Evolutionary conservation across 768 basidiomycete species (phyloP).

Genomic region (Nidularia sp.): DNA sequence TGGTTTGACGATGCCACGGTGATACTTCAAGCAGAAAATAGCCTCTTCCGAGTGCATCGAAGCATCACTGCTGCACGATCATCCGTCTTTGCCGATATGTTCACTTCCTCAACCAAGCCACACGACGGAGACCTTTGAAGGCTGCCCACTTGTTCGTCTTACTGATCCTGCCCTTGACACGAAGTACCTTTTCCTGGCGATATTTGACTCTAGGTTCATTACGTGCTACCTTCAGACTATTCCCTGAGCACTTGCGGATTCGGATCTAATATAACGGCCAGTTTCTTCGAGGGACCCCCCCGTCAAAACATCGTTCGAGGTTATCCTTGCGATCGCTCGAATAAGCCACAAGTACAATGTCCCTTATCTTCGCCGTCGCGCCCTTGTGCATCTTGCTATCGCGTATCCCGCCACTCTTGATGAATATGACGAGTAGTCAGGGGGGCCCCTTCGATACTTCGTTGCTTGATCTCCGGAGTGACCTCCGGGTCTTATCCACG

Average conservation of each 20-base stretch:
- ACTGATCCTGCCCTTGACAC: not conserved
- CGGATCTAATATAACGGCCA: not conserved
- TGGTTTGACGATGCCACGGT: slow-evolving; percentile 13
- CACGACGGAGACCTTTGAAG: slow-evolving; percentile 2
- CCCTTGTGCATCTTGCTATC: not conserved
- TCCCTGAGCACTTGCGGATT: not conserved
- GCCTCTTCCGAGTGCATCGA: slow-evolving; percentile 7
- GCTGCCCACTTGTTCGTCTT: slow-evolving; percentile 4
- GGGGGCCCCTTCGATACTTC: no score
- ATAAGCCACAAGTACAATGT: not conserved
- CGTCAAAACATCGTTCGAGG: not conserved
- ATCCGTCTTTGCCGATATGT: slow-evolving; percentile 13
- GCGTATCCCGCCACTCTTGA: not conserved
- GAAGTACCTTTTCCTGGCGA: not conserved
- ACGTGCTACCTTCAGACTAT: not conserved
- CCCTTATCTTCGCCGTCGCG: not conserved
- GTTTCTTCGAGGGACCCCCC: not conserved
- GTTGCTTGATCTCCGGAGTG: no score
- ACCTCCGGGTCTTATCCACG: no score
- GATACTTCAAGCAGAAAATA: slow-evolving; percentile 7
- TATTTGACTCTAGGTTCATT: not conserved
- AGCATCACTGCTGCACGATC: slow-evolving; percentile 8
- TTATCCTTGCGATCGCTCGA: not conserved
- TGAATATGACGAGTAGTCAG: not conserved
- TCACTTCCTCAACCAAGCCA: slow-evolving; percentile 7